phyloP scores from a whole-genome alignment of 805 yeast species.

The Ogataea naganishii region DNA sequence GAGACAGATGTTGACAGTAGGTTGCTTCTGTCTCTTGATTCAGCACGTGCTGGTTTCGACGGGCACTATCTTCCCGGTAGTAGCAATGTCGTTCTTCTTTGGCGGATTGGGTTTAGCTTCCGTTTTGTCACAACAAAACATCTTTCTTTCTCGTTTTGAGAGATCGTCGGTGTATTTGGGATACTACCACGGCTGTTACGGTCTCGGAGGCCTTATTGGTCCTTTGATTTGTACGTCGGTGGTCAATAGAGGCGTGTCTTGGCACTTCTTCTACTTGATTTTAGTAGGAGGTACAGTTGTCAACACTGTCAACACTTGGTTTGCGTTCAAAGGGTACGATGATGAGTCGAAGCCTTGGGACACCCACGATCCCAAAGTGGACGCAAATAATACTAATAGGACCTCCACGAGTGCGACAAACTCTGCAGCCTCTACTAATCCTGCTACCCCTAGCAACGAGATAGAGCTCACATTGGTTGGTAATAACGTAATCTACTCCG shows the following conservation, averaged over 20 bases:
- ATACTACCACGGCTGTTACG: conserved; percentile 58
- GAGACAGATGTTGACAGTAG: conserved; percentile 29
- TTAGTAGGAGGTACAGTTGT: conserved; percentile 29
- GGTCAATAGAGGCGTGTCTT: conserved; percentile 37
- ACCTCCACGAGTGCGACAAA: conserved; percentile 2
- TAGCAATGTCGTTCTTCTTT: conserved; percentile 41
- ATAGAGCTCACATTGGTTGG: conserved; percentile 12
- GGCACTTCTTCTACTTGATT: conserved; percentile 50
- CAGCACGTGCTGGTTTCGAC: conserved; percentile 38
- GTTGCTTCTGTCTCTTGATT: conserved; percentile 25
- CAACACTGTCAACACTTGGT: conserved; percentile 26
- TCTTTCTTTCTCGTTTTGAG: conserved; percentile 39
- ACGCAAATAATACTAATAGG: not conserved
- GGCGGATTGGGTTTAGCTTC: conserved; percentile 53
- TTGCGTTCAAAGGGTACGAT: conserved; percentile 41
- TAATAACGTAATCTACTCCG: conserved; percentile 7
- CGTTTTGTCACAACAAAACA: conserved; percentile 40
- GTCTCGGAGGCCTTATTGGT: conserved; percentile 62
- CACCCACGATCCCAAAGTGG: conserved; percentile 14
- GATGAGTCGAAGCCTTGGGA: conserved; percentile 33
- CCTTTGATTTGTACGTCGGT: conserved; percentile 57
- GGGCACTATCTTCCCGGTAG: conserved; percentile 40
- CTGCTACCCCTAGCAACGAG: no score
- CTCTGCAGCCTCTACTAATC: no score
- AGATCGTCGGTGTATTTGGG: conserved; percentile 55